These are phyloP conservation scores for Irpex sp. DNA, from an alignment of 1,284 basidiomycete species.

Conservation along the genomic window DNA sequence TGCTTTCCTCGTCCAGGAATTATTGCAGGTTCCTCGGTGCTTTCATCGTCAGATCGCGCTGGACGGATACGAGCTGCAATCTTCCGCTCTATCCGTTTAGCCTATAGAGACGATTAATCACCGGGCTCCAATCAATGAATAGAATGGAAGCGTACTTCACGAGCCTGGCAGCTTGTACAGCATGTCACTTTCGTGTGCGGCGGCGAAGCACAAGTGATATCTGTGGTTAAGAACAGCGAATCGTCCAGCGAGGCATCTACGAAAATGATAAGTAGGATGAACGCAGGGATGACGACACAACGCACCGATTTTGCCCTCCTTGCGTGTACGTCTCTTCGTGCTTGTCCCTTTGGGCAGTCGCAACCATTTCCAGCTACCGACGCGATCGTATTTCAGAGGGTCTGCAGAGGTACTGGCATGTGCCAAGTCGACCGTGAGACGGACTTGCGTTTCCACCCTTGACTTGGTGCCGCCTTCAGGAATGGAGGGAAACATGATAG, in stretches of 20 bases:
- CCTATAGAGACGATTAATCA: conserved; percentile 38
- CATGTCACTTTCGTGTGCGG: conserved; percentile 77
- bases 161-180: conserved; percentile 80
- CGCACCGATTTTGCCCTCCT: conserved; percentile 82
- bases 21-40: conserved; percentile 47
- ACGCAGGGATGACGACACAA: conserved; percentile 10
- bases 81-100: conserved; percentile 85
- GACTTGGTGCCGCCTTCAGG: conserved; percentile 88
- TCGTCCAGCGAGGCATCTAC: conserved; percentile 71
- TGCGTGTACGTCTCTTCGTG: conserved; percentile 79
- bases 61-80: conserved; percentile 77
- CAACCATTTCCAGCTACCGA: conserved; percentile 84
- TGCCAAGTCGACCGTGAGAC: conserved; percentile 75
- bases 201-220: conserved; percentile 73
- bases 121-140: conserved; percentile 10
- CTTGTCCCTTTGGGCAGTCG: conserved; percentile 75
- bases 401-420: conserved; percentile 57
- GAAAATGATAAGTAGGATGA: conserved; percentile 19
- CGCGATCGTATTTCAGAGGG: conserved; percentile 61
- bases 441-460: conserved; percentile 90
- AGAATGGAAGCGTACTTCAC: conserved; percentile 57
- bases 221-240: conserved; percentile 64
- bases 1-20: conserved; percentile 42
- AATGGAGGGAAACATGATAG: conserved; percentile 81
- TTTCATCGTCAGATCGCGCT: conserved; percentile 74